Evolutionary conservation across 805 yeast species (phyloP).

Genomic region (Kodamaea restingae): DNA sequence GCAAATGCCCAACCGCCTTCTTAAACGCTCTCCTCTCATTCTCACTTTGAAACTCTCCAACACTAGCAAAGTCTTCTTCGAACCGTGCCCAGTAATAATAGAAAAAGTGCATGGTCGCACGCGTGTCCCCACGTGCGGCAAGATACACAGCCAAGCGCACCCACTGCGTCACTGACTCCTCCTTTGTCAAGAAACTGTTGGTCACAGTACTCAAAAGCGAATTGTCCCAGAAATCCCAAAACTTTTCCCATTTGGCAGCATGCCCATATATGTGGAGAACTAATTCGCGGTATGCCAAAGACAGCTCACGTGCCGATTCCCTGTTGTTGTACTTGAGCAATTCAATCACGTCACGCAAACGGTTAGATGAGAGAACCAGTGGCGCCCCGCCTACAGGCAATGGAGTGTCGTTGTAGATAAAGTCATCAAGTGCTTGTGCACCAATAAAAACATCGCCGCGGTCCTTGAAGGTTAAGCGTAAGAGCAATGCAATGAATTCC

Average conservation of each 20-base stretch:
- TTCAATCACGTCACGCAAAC: slow-evolving; percentile 28
- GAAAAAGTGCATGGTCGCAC: slow-evolving; percentile 26
- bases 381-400: slow-evolving; percentile 5
- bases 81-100: slow-evolving; percentile 31
- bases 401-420: slow-evolving; percentile 16
- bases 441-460: slow-evolving; percentile 14
- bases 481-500: slow-evolving; percentile 31
- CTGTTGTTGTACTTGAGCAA: slow-evolving; percentile 22
- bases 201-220: slow-evolving; percentile 9
- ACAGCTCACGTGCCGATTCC: slow-evolving; percentile 6
- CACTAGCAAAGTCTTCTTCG: slow-evolving; percentile 16
- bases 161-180: slow-evolving; percentile 18
- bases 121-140: slow-evolving; percentile 22
- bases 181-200: slow-evolving; percentile 2
- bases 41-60: slow-evolving; percentile 17
- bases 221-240: slow-evolving; percentile 39
- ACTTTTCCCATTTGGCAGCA: slow-evolving; percentile 33
- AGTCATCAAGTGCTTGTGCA: slow-evolving; percentile 21
- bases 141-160: slow-evolving; percentile 33
- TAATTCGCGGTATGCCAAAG: slow-evolving; percentile 28
- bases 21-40: slow-evolving; percentile 22
- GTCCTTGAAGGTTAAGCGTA: slow-evolving; percentile 26
- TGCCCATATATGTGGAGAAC: slow-evolving; percentile 36
- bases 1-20: slow-evolving; percentile 18
- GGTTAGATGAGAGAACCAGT: slow-evolving; percentile 21